These are phyloP conservation scores for Curvularia spicifera DNA, from an alignment of 2,329 filamentous ascomycete genomes.

Conservation along the genomic window DNA sequence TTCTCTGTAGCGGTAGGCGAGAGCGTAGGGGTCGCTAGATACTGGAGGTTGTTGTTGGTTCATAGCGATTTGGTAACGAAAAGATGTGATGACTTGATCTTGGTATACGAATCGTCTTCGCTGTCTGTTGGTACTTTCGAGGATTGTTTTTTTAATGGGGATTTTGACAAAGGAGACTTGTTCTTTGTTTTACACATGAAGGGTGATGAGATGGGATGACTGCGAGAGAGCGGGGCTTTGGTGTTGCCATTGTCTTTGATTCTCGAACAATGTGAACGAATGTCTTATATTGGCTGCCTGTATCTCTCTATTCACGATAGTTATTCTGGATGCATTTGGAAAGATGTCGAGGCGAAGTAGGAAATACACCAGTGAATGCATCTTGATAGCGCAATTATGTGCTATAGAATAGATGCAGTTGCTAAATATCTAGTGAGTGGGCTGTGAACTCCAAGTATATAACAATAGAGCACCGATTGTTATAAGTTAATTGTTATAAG, in stretches of 20 bases:
- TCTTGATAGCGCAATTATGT: not conserved
- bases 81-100: not conserved
- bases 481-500: not conserved
- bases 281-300: not conserved
- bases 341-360: not conserved
- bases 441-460: not conserved
- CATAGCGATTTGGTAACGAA: not conserved
- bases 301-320: not conserved
- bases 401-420: not conserved
- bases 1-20: conserved; percentile 32
- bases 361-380: not conserved
- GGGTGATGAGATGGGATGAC: not conserved
- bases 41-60: not conserved
- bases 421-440: too few species aligned
- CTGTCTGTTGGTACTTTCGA: not conserved
- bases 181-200: not conserved
- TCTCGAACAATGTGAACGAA: not conserved
- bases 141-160: not conserved
- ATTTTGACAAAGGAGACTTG: not conserved
- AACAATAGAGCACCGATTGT: too few species aligned
- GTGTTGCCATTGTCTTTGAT: not conserved
- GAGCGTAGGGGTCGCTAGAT: conserved; percentile 24
- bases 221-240: not conserved
- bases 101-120: not conserved
- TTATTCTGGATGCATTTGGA: not conserved